Base-by-base conservation (phyloP, 139 green algal species). In the Trebouxia sp. region DNA sequence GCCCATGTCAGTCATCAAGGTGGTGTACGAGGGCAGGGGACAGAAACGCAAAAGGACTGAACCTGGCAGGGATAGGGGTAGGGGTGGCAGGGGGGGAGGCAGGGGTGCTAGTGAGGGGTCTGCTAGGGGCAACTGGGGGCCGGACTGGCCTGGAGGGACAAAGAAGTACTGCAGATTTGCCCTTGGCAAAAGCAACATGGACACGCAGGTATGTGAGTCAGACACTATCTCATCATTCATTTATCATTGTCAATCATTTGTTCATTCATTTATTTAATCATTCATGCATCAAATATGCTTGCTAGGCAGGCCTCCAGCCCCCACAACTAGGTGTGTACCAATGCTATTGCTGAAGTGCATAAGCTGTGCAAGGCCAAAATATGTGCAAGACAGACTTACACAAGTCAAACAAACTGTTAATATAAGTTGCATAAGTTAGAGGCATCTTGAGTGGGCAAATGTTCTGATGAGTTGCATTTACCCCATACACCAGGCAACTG, bases 171-270 rank as follows among this genome's bases (percentile, higher is more conserved):
- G 89, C 35, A 83, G 84, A 74, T 98, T 97, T 81, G 85, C 92
- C 50, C 82, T 98, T 50, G 92, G 89, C 83, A 98, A 98, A 81
- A 91, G 95, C 39, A 98, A 98, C 89, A 94, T 92, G 84, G 95
- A 98, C 66, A 95, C 89, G 0, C 83, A 87, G 86, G 86, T 87
- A 78, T 83, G 20, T 22, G 26, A 22, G 20, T 58, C 50, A 2
- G 50, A 17, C 26, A 22, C 4, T 58, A 22, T 58, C 2, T 17
- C 4, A 58, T 17, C 50, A 2, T 3, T 6, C 3, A 58, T 3
- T 6, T 17, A 28, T 17, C 22, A 22, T 22, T 58, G 20, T 5
- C 20, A 17, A 58, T 28, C 20, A 17, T n/a, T n/a, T n/a, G n/a
- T n/a, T n/a, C n/a, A n/a, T n/a, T n/a, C n/a, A n/a, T n/a, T n/a